Percentiles rank a stretch among this genome's conserved stretches.
phyloP scores from a whole-genome alignment of 257 asterid species.

The Solanum pimpinellifolium region DNA sequence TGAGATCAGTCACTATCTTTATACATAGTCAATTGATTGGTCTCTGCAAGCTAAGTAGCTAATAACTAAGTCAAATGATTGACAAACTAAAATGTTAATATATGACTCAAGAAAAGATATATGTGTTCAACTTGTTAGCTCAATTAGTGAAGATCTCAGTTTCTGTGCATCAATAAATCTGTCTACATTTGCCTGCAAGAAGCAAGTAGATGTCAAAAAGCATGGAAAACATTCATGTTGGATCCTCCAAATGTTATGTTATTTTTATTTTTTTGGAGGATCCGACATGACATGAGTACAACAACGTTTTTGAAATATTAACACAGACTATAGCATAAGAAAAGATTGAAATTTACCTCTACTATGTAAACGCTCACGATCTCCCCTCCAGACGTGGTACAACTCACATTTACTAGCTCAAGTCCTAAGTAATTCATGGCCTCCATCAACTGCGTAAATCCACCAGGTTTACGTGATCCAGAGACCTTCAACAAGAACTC shows the following conservation, averaged over 20 bases:
- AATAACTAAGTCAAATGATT: not conserved
- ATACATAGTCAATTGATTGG: not conserved
- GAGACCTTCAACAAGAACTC: conserved; percentile 44
- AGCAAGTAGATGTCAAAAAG: not conserved
- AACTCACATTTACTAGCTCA: conserved; percentile 47
- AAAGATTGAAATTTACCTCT: conserved; percentile 28
- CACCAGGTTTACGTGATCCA: conserved; percentile 28
- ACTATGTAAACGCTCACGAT: conserved; percentile 38
- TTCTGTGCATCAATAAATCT: not conserved
- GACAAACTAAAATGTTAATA: not conserved
- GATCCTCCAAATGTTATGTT: not conserved
- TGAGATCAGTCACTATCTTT: not conserved
- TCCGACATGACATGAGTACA: not conserved
- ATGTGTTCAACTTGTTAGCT: not conserved
- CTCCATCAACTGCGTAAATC: conserved; percentile 49
- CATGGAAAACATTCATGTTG: not conserved
- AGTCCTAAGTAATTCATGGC: conserved; percentile 47
- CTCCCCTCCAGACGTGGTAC: conserved; percentile 38
- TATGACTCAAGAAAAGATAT: not conserved
- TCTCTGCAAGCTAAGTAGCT: not conserved
- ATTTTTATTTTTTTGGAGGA: not conserved
- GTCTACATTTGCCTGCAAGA: conserved; percentile 4
- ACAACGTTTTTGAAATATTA: not conserved
- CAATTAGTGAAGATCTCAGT: not conserved
- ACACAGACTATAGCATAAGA: not conserved